Percentiles rank a stretch among this genome's conserved stretches.
Evolutionary conservation across 306 rosid species (phyloP).

Genomic region (Arachis stenosperma): DNA sequence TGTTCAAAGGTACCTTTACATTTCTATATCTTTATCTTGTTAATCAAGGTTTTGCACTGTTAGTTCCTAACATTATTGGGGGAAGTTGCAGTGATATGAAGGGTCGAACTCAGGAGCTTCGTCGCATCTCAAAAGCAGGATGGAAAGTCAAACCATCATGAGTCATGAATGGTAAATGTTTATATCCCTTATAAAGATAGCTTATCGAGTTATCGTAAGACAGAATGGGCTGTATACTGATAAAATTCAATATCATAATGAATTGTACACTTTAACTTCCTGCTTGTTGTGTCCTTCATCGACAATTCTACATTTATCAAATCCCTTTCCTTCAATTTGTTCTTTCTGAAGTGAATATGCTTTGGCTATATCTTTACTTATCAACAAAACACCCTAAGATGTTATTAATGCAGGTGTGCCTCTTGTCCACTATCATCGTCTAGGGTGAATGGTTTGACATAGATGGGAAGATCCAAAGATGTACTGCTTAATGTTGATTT

Average conservation of each 20-base stretch:
- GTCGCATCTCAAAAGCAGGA: conserved; percentile 68
- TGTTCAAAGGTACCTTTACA: conserved; percentile 64
- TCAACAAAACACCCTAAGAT: no score
- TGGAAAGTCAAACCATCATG: conserved; percentile 68
- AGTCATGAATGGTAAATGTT: conserved; percentile 42
- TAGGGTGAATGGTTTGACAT: conserved; percentile 5
- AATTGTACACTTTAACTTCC: neutral
- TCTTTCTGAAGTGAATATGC: neutral
- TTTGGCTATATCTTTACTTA: neutral
- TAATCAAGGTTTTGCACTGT: conserved; percentile 8
- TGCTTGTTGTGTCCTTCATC: neutral
- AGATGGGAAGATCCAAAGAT: conserved; percentile 14
- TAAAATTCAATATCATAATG: neutral
- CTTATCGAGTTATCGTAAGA: conserved; percentile 19
- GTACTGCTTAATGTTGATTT: conserved; percentile 17
- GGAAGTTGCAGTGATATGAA: conserved; percentile 69
- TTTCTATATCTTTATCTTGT: conserved; percentile 30
- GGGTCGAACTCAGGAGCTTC: conserved; percentile 70
- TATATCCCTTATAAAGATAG: conserved; percentile 18
- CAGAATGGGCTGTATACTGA: no score
- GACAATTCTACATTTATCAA: neutral
- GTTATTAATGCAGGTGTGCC: conserved; percentile 28
- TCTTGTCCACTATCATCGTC: conserved; percentile 11
- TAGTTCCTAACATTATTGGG: conserved; percentile 33
- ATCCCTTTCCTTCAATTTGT: conserved; percentile 2